Conservation (phyloP, 257 asterid species). For the Avicennia marina region DNA sequence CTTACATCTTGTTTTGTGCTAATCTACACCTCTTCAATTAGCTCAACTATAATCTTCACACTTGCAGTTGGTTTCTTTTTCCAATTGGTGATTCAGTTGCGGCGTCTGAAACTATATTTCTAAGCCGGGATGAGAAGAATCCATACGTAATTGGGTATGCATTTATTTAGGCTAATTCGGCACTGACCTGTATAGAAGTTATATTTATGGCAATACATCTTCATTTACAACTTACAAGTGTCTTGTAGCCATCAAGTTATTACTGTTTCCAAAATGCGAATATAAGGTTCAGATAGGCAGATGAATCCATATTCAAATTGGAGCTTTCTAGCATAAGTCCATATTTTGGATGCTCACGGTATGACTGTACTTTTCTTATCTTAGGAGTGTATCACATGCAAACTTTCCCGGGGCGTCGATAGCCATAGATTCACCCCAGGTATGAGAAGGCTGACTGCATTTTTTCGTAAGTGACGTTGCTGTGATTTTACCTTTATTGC, state of each 20-base stretch:
- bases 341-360: no score
- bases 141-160: slow-evolving; percentile 71
- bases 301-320: no score
- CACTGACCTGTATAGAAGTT: no score
- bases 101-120: slow-evolving; percentile 61
- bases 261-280: no score
- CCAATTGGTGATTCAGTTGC: slow-evolving; percentile 52
- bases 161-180: background rate
- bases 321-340: no score
- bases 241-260: no score
- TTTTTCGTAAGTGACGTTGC: no score
- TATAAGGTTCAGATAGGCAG: no score
- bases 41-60: slow-evolving; percentile 4
- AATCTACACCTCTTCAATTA: background rate
- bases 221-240: background rate
- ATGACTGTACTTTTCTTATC: slow-evolving; percentile 6
- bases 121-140: slow-evolving; percentile 58
- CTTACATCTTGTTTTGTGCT: background rate
- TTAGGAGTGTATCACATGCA: slow-evolving; percentile 42
- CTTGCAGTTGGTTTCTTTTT: slow-evolving; percentile 65
- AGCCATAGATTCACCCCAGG: slow-evolving; percentile 49
- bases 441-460: no score
- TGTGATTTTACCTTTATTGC: no score
- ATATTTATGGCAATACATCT: background rate
- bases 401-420: slow-evolving; percentile 35